Evolutionary conservation across 352 stramenopile species (phyloP).

Genomic region (Phytophthora cajani): DNA sequence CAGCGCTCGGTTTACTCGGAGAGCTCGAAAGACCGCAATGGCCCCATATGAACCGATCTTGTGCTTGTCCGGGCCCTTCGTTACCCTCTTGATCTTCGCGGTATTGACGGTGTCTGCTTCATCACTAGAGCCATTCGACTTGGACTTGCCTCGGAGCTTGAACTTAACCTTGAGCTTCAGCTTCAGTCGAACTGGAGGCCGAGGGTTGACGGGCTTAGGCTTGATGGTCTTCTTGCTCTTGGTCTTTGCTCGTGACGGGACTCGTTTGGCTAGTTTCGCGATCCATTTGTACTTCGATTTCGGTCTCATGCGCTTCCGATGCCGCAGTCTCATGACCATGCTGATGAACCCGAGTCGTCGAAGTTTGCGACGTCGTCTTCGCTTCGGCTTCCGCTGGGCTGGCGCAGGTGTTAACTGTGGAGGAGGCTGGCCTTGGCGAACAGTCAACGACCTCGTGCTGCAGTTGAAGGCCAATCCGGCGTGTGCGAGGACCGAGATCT

Average conservation of each 20-base stretch:
- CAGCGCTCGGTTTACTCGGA: slow-evolving; percentile 60
- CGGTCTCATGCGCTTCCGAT: slow-evolving; percentile 16
- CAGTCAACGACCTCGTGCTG: slow-evolving; percentile 42
- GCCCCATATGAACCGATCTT: slow-evolving; percentile 36
- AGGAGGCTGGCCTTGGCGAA: slow-evolving; percentile 33
- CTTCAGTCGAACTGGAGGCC: slow-evolving; percentile 8
- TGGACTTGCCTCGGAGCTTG: slow-evolving; percentile 7
- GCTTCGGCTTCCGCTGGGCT: slow-evolving; percentile 15
- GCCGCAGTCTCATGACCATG: slow-evolving; percentile 14
- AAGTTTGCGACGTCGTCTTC: slow-evolving; percentile 8
- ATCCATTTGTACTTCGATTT: slow-evolving; percentile 14
- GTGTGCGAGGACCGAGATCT: slow-evolving; percentile 41
- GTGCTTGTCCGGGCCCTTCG: slow-evolving; percentile 21
- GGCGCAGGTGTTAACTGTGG: slow-evolving; percentile 2
- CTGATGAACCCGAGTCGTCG: slow-evolving; percentile 12
- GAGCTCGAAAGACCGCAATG: slow-evolving; percentile 57
- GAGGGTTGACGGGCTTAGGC: background rate
- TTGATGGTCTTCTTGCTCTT: background rate
- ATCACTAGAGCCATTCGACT: background rate
- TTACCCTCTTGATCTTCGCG: slow-evolving; percentile 8
- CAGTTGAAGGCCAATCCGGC: slow-evolving; percentile 50
- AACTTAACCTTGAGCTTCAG: slow-evolving; percentile 19
- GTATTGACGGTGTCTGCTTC: background rate
- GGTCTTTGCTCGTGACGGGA: slow-evolving; percentile 6
- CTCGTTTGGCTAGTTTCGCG: slow-evolving; percentile 3